phyloP scores from a whole-genome alignment of 345 rosid genomes.

The Punica granatum region DNA sequence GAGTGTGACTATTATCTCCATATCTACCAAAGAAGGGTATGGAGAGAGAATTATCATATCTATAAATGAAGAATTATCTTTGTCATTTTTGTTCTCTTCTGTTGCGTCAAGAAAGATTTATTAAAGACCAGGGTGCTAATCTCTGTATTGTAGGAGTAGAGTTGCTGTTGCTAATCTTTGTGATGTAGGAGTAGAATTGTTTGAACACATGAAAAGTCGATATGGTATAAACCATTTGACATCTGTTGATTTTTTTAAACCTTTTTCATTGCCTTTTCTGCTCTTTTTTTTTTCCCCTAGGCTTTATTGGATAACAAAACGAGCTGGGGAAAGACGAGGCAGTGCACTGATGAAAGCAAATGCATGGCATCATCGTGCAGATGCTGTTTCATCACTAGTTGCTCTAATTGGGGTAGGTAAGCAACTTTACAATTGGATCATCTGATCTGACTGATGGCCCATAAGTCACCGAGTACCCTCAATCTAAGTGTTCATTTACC shows the following conservation, averaged over 20 bases:
- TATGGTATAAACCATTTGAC: not conserved
- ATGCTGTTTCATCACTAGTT: slow-evolving; percentile 87
- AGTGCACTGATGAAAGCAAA: slow-evolving; percentile 97
- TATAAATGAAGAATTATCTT: not conserved
- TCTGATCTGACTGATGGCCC: not conserved
- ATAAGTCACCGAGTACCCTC: not conserved
- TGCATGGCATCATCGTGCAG: slow-evolving; percentile 99
- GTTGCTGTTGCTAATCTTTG: not conserved
- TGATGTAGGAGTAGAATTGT: not conserved
- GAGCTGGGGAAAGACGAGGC: slow-evolving; percentile 77
- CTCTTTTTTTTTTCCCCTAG: slow-evolving; percentile 24
- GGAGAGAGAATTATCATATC: not conserved
- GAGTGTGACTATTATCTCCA: slow-evolving; percentile 64
- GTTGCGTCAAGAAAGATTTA: not conserved
- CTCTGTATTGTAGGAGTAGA: not conserved
- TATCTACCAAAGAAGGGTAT: slow-evolving; percentile 87
- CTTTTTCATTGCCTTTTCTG: not conserved
- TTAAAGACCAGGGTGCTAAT: not conserved
- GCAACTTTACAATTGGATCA: slow-evolving; percentile 9
- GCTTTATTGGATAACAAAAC: slow-evolving; percentile 89
- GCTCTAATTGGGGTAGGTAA: slow-evolving; percentile 89
- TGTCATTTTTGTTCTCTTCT: not conserved
- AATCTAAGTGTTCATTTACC: not conserved
- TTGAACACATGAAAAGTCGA: not conserved
- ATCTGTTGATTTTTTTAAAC: not conserved